A percentile compares a stretch with the other conserved stretches of the same genome.
Evolutionary conservation across 345 rosid species (phyloP).

Genomic region (Mallotus nudiflorus): DNA sequence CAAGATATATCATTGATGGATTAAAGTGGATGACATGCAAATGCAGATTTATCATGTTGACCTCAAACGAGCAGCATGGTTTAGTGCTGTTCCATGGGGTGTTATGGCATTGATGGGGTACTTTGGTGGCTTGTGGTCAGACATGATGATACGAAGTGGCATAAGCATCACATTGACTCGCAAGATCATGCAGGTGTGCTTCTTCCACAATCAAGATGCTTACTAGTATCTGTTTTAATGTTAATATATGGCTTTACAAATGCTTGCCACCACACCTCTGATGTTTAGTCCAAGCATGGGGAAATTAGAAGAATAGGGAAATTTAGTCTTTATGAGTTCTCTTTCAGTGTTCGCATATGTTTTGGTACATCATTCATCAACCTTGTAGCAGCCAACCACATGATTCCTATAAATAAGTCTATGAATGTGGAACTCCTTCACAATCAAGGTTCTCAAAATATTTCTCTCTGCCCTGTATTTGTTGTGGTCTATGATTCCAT

Average conservation of each 20-base stretch:
- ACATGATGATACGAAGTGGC: conserved; percentile 66
- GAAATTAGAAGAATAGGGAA: neutral
- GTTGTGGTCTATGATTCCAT: neutral
- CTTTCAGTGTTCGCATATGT: neutral
- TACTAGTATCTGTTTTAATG: neutral
- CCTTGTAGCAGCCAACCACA: neutral
- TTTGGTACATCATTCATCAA: neutral
- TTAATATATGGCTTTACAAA: neutral
- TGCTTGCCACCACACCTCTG: neutral
- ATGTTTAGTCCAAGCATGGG: neutral
- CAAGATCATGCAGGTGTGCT: conserved; percentile 87
- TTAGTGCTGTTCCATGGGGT: conserved; percentile 94
- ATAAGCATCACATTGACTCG: conserved; percentile 77
- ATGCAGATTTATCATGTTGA: conserved; percentile 82
- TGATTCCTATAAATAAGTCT: neutral
- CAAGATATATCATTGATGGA: conserved; percentile 16
- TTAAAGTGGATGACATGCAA: conserved; percentile 12
- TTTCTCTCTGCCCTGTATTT: neutral
- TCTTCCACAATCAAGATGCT: neutral
- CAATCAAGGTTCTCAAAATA: neutral
- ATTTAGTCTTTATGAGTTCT: neutral
- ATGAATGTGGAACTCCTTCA: neutral
- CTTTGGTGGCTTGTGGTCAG: conserved; percentile 80
- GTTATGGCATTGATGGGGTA: conserved; percentile 93
- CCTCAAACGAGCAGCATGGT: conserved; percentile 96